phyloP scores from a whole-genome alignment of 768 basidiomycete species.

The Agaricus bisporus region DNA sequence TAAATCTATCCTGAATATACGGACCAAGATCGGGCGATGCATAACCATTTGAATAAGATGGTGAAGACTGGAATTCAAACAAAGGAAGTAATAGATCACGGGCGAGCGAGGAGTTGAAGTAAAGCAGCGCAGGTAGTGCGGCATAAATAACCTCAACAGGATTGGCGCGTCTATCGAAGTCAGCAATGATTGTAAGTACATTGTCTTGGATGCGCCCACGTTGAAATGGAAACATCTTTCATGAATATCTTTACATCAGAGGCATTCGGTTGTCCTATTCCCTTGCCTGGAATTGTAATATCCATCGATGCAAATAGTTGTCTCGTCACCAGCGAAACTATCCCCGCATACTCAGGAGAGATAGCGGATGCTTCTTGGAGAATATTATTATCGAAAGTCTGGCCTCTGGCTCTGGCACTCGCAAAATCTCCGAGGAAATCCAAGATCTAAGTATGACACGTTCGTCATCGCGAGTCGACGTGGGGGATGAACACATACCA shows the following conservation, averaged over 20 bases:
- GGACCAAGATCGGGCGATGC: constrained; percentile 28
- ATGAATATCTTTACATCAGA: constrained; percentile 41
- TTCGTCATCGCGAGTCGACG: constrained; percentile 8
- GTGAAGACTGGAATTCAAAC: constrained; percentile 37
- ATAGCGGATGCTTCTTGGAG: constrained; percentile 28
- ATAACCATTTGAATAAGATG: constrained; percentile 16
- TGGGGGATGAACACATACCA: constrained; percentile 19
- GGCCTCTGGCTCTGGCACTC: constrained; percentile 27
- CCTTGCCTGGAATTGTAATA: constrained; percentile 31
- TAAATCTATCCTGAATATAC: neutral
- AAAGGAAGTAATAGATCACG: constrained; percentile 39
- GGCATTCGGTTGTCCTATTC: constrained; percentile 23
- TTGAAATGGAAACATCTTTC: constrained; percentile 37
- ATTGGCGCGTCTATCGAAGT: constrained; percentile 24
- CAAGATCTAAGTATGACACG: constrained; percentile 25
- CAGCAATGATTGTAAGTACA: neutral
- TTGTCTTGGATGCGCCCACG: constrained; percentile 28
- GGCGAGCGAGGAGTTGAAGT: constrained; percentile 31
- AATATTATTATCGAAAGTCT: constrained; percentile 33
- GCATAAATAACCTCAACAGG: constrained; percentile 40
- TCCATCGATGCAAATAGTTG: constrained; percentile 42
- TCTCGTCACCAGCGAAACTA: constrained; percentile 36
- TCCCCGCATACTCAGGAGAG: constrained; percentile 32
- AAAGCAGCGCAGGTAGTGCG: constrained; percentile 35
- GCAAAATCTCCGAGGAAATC: constrained; percentile 35